A percentile compares a stretch with the other conserved stretches of the same genome.
Evolutionary conservation across 1,284 basidiomycete species (phyloP).

Genomic region (Agroathelia rolfsii): DNA sequence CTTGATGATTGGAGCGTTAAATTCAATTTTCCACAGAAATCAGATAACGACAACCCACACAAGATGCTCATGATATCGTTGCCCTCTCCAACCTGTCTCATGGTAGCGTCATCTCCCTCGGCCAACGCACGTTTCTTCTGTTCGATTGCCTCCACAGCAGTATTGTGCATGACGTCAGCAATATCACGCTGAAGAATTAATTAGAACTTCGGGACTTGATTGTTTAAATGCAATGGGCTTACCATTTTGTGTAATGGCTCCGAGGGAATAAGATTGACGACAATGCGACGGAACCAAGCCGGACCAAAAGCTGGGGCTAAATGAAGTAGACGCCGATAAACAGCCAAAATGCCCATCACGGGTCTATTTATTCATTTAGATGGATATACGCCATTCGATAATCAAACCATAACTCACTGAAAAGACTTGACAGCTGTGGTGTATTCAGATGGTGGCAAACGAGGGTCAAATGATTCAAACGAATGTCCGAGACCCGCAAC

Average conservation of each 20-base stretch:
- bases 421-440: constrained; percentile 19
- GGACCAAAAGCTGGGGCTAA: too few species aligned
- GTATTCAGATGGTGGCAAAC: too few species aligned
- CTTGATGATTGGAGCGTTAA: background rate
- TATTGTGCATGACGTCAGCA: constrained; percentile 24
- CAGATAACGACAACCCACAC: constrained; percentile 19
- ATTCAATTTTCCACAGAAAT: background rate
- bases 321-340: too few species aligned
- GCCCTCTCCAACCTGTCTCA: constrained; percentile 24
- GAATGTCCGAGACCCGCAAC: constrained; percentile 29
- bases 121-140: constrained; percentile 20
- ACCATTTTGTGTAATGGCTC: constrained; percentile 17
- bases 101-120: constrained; percentile 13
- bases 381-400: too few species aligned
- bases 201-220: too few species aligned
- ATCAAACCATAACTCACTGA: too few species aligned
- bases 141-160: constrained; percentile 24
- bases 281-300: constrained; percentile 6
- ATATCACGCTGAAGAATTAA: too few species aligned
- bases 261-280: constrained; percentile 8
- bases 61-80: constrained; percentile 38
- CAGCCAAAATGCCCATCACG: too few species aligned
- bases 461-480: constrained; percentile 25
- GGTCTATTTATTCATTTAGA: too few species aligned
- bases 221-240: too few species aligned